Evolutionary conservation across 2,329 filamentous ascomycete species (phyloP), one percentile per base, ranked within the genome.

Genomic region (Fusarium robinianum): DNA sequence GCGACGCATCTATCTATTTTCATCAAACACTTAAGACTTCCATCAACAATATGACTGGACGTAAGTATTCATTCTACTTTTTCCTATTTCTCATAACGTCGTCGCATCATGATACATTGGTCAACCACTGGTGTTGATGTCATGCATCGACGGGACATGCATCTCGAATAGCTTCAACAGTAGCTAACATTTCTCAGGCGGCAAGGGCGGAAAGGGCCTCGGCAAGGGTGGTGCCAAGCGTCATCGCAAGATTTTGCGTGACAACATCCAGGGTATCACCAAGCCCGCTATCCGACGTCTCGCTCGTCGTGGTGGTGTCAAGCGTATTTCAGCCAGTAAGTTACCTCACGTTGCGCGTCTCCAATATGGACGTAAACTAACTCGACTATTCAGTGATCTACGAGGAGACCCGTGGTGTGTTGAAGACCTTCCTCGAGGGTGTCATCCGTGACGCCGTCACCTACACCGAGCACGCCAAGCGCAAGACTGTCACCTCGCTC

Each of bases 251-350:
- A 96, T 96, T 81, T 83, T 96, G 75, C 90, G 91, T 77, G 91
- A 96, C 87, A 96, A 96, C 88, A 96, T 96, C 71, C 91, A 96
- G 80, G 91, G 91, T 78, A 96, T 96, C 72, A 96, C 91, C 70
- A 96, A 96, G 88, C 91, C 91, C 66, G 91, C 91, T 67, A 96
- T 96, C 77, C 87, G 91, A 68, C 91, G 91, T 95, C 90, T 96
- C 72, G 91, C 91, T 60, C 91, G 91, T 78, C 90, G 91, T 94
- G 91, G 91, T 76, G 91, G 91, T 91, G 91, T 96, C 83, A 96
- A 96, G 89, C 91, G 91, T 95, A 96, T 96, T 69, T 96, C 90
- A 67, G 91, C 91, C 72, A 95, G 85, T 88, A 83, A 72, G 80
- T 77, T 46, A 5, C 11, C 25, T 2, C 1, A 10, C 1, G 8